These are phyloP conservation scores for Phytopythium vexans DNA, from an alignment of 352 stramenopile species.

Conservation along the genomic window DNA sequence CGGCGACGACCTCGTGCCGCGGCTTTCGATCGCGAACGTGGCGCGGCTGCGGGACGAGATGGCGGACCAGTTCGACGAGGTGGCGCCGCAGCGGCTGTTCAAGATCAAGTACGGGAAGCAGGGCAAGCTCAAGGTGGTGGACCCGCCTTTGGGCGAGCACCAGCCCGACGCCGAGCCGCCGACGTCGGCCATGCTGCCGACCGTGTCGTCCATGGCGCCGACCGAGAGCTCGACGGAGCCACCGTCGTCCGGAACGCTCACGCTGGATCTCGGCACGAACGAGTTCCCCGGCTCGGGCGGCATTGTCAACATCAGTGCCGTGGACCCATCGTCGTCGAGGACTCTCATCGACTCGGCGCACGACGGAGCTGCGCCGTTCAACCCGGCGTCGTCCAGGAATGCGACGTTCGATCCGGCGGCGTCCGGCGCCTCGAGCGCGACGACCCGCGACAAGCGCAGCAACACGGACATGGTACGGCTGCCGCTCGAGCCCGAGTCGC, in stretches of 20 bases:
- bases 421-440: neutral
- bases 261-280: neutral
- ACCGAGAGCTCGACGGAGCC: conserved; percentile 2
- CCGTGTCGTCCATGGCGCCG: conserved; percentile 1
- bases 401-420: neutral
- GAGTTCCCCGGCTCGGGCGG: neutral
- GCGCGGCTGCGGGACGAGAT: conserved; percentile 67
- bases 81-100: conserved; percentile 58
- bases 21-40: conserved; percentile 66
- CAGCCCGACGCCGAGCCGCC: neutral
- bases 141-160: conserved; percentile 1
- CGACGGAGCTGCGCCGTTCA: neutral
- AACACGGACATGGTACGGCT: conserved; percentile 35
- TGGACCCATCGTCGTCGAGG: neutral
- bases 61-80: conserved; percentile 56
- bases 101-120: conserved; percentile 50
- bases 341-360: neutral
- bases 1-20: conserved; percentile 67
- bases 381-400: neutral
- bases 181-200: neutral
- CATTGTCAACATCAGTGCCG: conserved; percentile 1
- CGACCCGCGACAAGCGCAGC: conserved; percentile 13
- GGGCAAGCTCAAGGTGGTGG: conserved; percentile 34
- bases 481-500: conserved; percentile 35
- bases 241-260: neutral